phyloP scores from a whole-genome alignment of 768 basidiomycete species.

The Candolleomyces aberdarensis region DNA sequence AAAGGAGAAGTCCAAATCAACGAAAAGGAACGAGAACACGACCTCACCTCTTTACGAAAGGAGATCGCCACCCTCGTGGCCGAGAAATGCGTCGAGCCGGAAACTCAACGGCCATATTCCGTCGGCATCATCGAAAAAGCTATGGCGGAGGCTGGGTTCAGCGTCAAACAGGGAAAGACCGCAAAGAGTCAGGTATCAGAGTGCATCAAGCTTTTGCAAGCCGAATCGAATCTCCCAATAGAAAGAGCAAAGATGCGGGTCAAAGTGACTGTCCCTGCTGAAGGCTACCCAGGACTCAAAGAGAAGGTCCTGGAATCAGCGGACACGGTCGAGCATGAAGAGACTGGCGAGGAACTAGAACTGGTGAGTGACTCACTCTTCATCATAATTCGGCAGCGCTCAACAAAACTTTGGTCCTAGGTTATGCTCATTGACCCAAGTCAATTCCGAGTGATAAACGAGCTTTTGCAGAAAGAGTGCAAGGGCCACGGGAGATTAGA shows the following conservation, averaged over 20 bases:
- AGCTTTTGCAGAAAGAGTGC: conserved; percentile 86
- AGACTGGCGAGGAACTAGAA: conserved; percentile 79
- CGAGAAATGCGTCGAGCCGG: conserved; percentile 94
- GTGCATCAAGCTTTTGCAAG: conserved; percentile 80
- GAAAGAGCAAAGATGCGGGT: conserved; percentile 93
- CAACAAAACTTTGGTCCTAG: conserved; percentile 36
- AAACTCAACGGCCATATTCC: conserved; percentile 84
- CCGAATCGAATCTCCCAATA: conserved; percentile 84
- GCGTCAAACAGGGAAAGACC: conserved; percentile 82
- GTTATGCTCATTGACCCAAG: conserved; percentile 91
- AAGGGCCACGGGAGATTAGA: conserved; percentile 87
- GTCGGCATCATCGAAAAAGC: conserved; percentile 98
- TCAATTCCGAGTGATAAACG: conserved; percentile 85
- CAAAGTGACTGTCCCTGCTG: conserved; percentile 68
- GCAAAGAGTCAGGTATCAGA: conserved; percentile 96
- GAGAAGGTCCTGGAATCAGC: conserved; percentile 70
- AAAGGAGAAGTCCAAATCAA: conserved; percentile 97
- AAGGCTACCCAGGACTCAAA: conserved; percentile 64
- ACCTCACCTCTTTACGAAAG: conserved; percentile 71
- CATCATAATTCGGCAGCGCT: background rate
- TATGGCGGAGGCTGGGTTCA: conserved; percentile 93
- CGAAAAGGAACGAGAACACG: conserved; percentile 94
- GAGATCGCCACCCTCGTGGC: conserved; percentile 95
- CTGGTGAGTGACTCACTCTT: conserved; percentile 51
- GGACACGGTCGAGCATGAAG: conserved; percentile 83